Percentiles rank a stretch among this genome's conserved stretches.
Evolutionary conservation across 2,329 filamentous ascomycete species (phyloP).

Genomic region (Atkinsonella texensis): DNA sequence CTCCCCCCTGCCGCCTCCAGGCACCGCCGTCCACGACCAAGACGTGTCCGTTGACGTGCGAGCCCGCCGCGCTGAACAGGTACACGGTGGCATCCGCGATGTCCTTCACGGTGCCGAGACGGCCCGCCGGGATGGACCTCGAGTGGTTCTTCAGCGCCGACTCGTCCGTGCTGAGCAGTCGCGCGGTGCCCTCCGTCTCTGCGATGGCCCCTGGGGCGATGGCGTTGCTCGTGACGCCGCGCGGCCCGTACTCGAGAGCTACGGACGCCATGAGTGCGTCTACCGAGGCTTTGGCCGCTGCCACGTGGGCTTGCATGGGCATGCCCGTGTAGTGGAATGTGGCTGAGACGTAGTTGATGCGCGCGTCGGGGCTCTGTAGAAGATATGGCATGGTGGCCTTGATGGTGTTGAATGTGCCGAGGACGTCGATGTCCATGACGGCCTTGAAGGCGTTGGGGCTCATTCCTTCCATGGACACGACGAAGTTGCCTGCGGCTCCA

Average conservation of each 20-base stretch:
- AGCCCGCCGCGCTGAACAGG: constrained; percentile 74
- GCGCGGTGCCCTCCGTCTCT: constrained; percentile 69
- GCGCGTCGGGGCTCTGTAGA: constrained; percentile 59
- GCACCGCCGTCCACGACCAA: constrained; percentile 60
- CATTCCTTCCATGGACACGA: constrained; percentile 71
- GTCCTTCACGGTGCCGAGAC: constrained; percentile 71
- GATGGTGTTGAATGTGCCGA: constrained; percentile 89
- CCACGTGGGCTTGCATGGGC: constrained; percentile 79
- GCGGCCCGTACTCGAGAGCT: constrained; percentile 80
- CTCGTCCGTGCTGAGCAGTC: constrained; percentile 35
- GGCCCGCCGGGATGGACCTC: constrained; percentile 55
- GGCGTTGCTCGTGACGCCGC: constrained; percentile 76
- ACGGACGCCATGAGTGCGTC: constrained; percentile 73
- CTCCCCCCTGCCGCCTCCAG: constrained; percentile 39
- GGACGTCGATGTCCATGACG: constrained; percentile 90
- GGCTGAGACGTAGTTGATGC: constrained; percentile 82
- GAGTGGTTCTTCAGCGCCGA: constrained; percentile 21
- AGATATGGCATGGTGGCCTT: constrained; percentile 84
- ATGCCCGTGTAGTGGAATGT: constrained; percentile 84
- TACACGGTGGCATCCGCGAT: constrained; percentile 89
- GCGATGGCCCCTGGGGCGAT: constrained; percentile 80
- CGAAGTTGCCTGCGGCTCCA: constrained; percentile 90
- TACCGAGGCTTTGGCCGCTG: constrained; percentile 81
- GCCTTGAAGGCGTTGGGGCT: constrained; percentile 85
- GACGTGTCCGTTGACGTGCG: constrained; percentile 73